These are phyloP conservation scores for Cystoderma amianthinum DNA, from an alignment of 768 basidiomycete genomes.

Conservation along the genomic window DNA sequence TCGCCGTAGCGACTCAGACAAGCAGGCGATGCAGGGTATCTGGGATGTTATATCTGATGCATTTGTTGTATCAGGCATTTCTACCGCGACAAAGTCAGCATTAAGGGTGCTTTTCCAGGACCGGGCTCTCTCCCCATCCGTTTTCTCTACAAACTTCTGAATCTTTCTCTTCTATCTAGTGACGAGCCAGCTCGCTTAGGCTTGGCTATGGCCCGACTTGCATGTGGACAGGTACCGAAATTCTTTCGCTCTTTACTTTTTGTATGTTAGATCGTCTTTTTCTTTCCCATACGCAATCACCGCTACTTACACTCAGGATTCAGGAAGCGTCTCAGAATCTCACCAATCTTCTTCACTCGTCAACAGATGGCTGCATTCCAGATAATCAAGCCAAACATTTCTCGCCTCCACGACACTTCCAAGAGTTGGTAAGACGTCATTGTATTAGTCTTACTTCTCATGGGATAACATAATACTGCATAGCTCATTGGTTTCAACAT, in stretches of 20 bases:
- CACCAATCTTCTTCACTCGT: slow-evolving; percentile 42
- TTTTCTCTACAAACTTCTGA: too few species aligned
- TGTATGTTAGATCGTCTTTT: slow-evolving; percentile 55
- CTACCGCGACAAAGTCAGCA: too few species aligned
- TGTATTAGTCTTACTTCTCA: neutral
- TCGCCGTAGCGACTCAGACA: too few species aligned
- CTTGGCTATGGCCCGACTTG: slow-evolving; percentile 73
- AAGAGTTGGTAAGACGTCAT: slow-evolving; percentile 47
- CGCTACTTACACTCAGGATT: slow-evolving; percentile 66
- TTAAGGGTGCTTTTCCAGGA: too few species aligned
- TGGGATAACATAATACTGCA: neutral
- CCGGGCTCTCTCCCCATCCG: too few species aligned
- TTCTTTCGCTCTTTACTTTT: slow-evolving; percentile 10
- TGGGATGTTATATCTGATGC: too few species aligned
- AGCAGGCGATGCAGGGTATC: too few species aligned
- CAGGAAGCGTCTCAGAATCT: slow-evolving; percentile 77
- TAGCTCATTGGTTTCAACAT: slow-evolving; percentile 65
- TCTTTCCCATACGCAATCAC: slow-evolving; percentile 46
- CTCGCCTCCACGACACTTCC: slow-evolving; percentile 63
- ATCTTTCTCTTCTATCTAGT: too few species aligned
- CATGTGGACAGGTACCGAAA: slow-evolving; percentile 81
- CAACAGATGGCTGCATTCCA: slow-evolving; percentile 9
- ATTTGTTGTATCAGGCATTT: too few species aligned
- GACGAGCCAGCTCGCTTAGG: too few species aligned
- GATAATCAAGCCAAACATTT: slow-evolving; percentile 36